These are phyloP conservation scores for Pseudocercospora fuligena DNA, from an alignment of 2,329 filamentous ascomycete species.

Conservation along the genomic window DNA sequence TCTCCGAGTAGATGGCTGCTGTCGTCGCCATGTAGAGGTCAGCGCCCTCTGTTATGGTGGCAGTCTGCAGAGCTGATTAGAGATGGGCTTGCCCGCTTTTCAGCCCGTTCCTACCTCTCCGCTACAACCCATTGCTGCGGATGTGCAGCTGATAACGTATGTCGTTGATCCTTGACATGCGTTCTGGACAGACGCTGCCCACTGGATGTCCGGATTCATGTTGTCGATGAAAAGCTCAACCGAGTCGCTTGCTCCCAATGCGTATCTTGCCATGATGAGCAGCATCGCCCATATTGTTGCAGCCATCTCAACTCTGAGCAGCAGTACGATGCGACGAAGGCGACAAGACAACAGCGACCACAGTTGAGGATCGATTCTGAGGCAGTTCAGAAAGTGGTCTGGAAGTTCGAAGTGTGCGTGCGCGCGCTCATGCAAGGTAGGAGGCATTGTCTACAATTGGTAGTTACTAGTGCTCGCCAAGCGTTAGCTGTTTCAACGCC, in stretches of 20 bases:
- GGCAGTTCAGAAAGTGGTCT: not conserved
- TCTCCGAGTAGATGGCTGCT: constrained; percentile 32
- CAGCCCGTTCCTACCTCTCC: constrained; percentile 17
- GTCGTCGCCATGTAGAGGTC: constrained; percentile 32
- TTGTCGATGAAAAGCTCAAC: constrained; percentile 34
- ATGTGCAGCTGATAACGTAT: constrained; percentile 32
- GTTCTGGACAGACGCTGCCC: constrained; percentile 33
- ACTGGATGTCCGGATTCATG: constrained; percentile 30
- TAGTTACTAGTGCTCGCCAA: not conserved
- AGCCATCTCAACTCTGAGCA: not conserved
- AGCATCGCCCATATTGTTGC: not conserved
- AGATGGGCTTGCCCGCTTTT: not conserved
- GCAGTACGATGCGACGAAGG: not conserved
- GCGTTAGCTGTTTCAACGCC: not conserved
- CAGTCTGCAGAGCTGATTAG: constrained; percentile 18
- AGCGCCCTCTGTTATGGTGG: constrained; percentile 32
- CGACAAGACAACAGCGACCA: not conserved
- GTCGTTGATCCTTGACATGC: constrained; percentile 33
- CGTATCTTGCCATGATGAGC: not conserved
- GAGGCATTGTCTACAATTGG: not conserved
- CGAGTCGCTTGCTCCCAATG: not conserved
- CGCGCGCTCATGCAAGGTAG: not conserved
- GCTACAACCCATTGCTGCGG: constrained; percentile 24
- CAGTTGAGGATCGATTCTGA: too few relatives aligned
- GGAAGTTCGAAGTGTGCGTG: not conserved